Conservation (phyloP, 164 flowering plant genomes). For the Echeveria elegans region DNA sequence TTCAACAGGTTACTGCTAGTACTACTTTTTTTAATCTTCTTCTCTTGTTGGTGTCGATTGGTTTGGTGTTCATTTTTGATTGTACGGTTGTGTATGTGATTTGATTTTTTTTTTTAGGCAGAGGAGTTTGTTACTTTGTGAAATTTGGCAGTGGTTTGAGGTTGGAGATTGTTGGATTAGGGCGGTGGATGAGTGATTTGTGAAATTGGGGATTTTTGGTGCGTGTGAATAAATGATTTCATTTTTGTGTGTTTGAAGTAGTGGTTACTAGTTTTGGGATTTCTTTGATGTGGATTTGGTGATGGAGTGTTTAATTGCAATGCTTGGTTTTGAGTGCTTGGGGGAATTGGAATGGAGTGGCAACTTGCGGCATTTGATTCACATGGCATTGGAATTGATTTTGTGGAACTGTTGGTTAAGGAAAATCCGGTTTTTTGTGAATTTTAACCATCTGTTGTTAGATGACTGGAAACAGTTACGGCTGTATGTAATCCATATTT, state of each 20-base stretch:
- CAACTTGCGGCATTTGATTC: not conserved
- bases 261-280: not conserved
- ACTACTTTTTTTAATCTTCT: not conserved
- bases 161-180: not conserved
- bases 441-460: not conserved
- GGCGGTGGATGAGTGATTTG: not conserved
- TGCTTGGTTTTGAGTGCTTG: not conserved
- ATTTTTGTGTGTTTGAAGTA: not conserved
- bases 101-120: not conserved
- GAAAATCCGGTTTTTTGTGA: not conserved
- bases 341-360: not conserved
- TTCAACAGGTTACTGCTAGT: not conserved
- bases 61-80: not conserved
- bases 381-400: not conserved
- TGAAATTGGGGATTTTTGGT: not conserved
- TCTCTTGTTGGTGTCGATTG: not conserved
- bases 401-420: not conserved
- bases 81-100: not conserved
- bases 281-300: slow-evolving; percentile 12
- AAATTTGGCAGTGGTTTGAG: not conserved
- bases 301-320: slow-evolving; percentile 35
- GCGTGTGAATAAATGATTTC: not conserved
- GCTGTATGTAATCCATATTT: not conserved
- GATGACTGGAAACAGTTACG: not conserved
- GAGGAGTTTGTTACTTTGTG: not conserved